Percentiles rank a stretch among this genome's conserved stretches.
These are phyloP conservation scores for Strigomonas culicis DNA, from an alignment of 208 protist genomes.

Conservation along the genomic window DNA sequence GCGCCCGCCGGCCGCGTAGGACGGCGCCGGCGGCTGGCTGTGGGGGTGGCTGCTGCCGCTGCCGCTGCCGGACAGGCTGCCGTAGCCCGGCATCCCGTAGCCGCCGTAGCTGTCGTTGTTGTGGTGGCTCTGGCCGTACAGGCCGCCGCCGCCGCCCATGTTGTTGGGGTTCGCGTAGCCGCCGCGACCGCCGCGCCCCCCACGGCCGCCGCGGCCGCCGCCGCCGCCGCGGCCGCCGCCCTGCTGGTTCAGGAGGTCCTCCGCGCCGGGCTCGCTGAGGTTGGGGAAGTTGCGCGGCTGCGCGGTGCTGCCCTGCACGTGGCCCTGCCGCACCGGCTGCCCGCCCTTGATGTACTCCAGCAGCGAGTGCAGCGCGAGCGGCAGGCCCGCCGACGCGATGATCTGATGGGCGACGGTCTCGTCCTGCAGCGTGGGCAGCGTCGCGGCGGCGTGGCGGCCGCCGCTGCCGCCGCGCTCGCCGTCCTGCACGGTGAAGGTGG, in stretches of 20 bases:
- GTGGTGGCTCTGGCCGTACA: background rate
- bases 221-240: constrained; percentile 1
- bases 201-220: background rate
- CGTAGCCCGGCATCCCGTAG: background rate
- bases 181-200: constrained; percentile 5
- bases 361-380: constrained; percentile 36
- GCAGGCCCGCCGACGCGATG: constrained; percentile 59
- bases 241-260: constrained; percentile 9
- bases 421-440: constrained; percentile 34
- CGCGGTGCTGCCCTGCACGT: constrained; percentile 15
- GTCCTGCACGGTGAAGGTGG: constrained; percentile 28
- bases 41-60: background rate
- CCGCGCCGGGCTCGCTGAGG: constrained; percentile 25
- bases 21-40: background rate
- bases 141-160: background rate
- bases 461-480: background rate
- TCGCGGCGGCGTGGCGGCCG: background rate
- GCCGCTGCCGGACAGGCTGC: background rate
- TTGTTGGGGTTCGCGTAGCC: background rate
- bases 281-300: constrained; percentile 52
- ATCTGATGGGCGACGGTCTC: constrained; percentile 40
- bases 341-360: constrained; percentile 53
- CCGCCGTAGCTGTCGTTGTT: background rate
- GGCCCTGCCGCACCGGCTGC: constrained; percentile 27
- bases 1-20: background rate